Evolutionary conservation across 345 rosid genomes (phyloP), one percentile per base, ranked within the genome.

Genomic region (Barbarea vulgaris): DNA sequence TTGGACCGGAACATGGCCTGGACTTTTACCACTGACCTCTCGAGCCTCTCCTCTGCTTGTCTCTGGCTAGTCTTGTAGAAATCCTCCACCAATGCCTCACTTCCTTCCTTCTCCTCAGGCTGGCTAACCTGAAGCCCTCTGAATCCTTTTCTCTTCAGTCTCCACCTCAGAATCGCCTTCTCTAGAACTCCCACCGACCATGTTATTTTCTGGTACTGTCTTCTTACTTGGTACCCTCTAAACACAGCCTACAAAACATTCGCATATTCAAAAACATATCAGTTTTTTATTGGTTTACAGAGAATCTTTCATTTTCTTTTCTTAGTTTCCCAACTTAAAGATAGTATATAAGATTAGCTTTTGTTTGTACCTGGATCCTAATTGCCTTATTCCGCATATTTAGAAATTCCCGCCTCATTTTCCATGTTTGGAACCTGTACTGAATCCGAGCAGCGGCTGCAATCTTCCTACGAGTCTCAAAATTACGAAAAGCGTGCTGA

Each of bases 101-200:
- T 53, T 1, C 72, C 77, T 28, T 85, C 86, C 73, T 83, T 94
- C 79, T 69, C 59, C 64, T 85, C 86, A 22, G 63, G 42, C 11
- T 72, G 78, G 30, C 80, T 84, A 75, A 90, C 81, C 30, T 81
- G 85, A 77, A 96, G 86, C 25, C 97, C 98, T 12, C 99, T 96
- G 59, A 96, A 83, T 30, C 99, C 99, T 83, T 57, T 92, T 83
- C 97, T 87, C 86, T 88, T 96, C 48, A 86, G 64, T 52, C 96
- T 94, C 99, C 99, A 96, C 19, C 99, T 85, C 34, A 96, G 81
- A 72, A 96, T 66, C 64, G 81, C 98, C 83, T 96, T 96, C 85
- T 96, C 99, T 8, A 96, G 80, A 65, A 96, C 86, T 64, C 99
- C 99, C 51, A 96, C 97, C 19, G 99, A 91, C 96, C 97, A 96